Percentiles rank a stretch among this genome's conserved stretches.
Evolutionary conservation across 768 basidiomycete genomes (phyloP).

Genomic region (Hygrophoropsis aurantiaca): DNA sequence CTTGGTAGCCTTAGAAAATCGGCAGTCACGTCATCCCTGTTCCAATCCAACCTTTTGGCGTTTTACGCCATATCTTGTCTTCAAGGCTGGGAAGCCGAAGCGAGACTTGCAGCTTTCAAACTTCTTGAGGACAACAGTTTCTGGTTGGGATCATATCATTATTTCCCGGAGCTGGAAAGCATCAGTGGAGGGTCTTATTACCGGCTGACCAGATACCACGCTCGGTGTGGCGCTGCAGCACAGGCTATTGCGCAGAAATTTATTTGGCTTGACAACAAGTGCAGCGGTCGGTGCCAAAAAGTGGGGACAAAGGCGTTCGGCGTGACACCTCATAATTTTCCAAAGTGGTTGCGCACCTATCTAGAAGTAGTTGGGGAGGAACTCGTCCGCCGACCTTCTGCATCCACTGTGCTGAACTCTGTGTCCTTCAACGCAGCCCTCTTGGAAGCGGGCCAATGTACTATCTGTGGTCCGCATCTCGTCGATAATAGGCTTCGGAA

Average conservation of each 20-base stretch:
- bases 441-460: background rate
- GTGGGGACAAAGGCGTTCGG: background rate
- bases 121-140: constrained; percentile 17
- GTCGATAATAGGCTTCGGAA: background rate
- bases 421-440: background rate
- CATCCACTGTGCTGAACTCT: background rate
- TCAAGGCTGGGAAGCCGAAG: constrained; percentile 16
- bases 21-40: constrained; percentile 8
- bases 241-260: constrained; percentile 3
- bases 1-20: constrained; percentile 13
- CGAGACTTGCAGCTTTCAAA: constrained; percentile 16
- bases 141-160: constrained; percentile 9
- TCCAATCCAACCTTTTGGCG: constrained; percentile 15
- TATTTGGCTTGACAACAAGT: background rate
- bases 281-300: background rate
- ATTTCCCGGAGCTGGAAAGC: constrained; percentile 36
- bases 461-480: background rate
- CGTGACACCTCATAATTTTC: background rate
- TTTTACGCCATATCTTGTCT: constrained; percentile 27
- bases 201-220: constrained; percentile 42
- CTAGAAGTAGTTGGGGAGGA: background rate
- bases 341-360: background rate
- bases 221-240: constrained; percentile 30
- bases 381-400: background rate
- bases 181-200: constrained; percentile 41